Percentiles rank a stretch among this genome's conserved stretches.
Evolutionary conservation across 2,329 filamentous ascomycete species (phyloP).

Genomic region (Colletotrichum phormii): DNA sequence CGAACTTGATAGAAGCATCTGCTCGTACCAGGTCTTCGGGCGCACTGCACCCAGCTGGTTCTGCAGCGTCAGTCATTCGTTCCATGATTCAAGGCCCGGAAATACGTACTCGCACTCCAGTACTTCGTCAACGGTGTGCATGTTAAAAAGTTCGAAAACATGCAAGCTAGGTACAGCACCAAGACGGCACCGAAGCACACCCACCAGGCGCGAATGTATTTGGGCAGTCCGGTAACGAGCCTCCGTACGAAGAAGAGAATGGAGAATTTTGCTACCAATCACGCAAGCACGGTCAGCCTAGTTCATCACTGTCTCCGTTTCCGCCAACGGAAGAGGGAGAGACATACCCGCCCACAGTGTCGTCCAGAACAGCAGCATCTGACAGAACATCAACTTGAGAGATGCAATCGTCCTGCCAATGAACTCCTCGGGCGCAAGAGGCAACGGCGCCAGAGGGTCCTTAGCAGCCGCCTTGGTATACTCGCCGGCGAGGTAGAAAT

Average conservation of each 20-base stretch:
- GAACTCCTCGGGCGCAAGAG: constrained; percentile 7
- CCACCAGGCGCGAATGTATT: constrained; percentile 28
- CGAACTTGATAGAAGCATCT: constrained; percentile 25
- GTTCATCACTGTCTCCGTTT: background rate
- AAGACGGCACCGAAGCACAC: background rate
- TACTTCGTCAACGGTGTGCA: constrained; percentile 27
- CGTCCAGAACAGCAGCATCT: constrained; percentile 29
- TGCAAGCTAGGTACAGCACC: constrained; percentile 23
- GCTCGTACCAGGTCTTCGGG: constrained; percentile 20
- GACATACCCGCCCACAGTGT: constrained; percentile 19
- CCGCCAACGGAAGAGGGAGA: background rate
- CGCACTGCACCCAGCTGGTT: constrained; percentile 17
- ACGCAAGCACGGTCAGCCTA: background rate
- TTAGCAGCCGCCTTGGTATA: constrained; percentile 29
- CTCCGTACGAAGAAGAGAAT: constrained; percentile 25
- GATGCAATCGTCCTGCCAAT: background rate
- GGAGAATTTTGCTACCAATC: constrained; percentile 6
- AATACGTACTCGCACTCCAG: constrained; percentile 22
- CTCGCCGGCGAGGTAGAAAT: constrained; percentile 23
- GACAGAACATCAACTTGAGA: constrained; percentile 29
- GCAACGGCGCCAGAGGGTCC: background rate
- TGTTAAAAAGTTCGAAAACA: constrained; percentile 23
- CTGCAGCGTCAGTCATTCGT: too few species aligned
- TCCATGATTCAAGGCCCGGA: too few species aligned
- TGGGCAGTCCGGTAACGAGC: constrained; percentile 15